These are phyloP conservation scores for Lentinula boryana DNA, from an alignment of 768 basidiomycete genomes.

Conservation along the genomic window DNA sequence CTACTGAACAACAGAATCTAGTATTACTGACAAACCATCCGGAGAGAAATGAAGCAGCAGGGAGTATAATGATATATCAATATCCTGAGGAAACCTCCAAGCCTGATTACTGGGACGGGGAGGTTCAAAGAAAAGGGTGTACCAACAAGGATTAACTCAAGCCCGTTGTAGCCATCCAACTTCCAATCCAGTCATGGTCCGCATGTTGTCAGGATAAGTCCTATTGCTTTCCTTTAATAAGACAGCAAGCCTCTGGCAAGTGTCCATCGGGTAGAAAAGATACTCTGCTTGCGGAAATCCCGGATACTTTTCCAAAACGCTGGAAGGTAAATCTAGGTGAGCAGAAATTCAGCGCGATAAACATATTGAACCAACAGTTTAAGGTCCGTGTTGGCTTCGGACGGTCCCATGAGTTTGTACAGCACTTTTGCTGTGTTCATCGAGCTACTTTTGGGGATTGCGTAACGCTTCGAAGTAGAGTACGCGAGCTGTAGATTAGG, in stretches of 20 bases:
- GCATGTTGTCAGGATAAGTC: constrained; percentile 70
- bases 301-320: constrained; percentile 64
- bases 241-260: constrained; percentile 66
- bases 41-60: not conserved
- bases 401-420: constrained; percentile 71
- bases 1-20: not conserved
- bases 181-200: constrained; percentile 74
- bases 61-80: not conserved
- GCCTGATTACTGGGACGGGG: not conserved
- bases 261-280: constrained; percentile 73
- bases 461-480: constrained; percentile 44
- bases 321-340: constrained; percentile 16
- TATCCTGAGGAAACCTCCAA: not conserved
- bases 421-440: constrained; percentile 78
- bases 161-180: constrained; percentile 70
- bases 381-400: constrained; percentile 44
- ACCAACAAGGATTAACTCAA: not conserved
- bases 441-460: constrained; percentile 56
- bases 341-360: constrained; percentile 1
- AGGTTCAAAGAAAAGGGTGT: not conserved
- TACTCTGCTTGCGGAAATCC: constrained; percentile 88
- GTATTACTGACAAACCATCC: not conserved
- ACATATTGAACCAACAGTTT: constrained; percentile 20
- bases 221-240: constrained; percentile 72
- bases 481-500: constrained; percentile 81